A percentile compares a stretch with the other conserved stretches of the same genome.
Evolutionary conservation across 257 asterid species (phyloP).

Genomic region (Solanum gracilifrons): DNA sequence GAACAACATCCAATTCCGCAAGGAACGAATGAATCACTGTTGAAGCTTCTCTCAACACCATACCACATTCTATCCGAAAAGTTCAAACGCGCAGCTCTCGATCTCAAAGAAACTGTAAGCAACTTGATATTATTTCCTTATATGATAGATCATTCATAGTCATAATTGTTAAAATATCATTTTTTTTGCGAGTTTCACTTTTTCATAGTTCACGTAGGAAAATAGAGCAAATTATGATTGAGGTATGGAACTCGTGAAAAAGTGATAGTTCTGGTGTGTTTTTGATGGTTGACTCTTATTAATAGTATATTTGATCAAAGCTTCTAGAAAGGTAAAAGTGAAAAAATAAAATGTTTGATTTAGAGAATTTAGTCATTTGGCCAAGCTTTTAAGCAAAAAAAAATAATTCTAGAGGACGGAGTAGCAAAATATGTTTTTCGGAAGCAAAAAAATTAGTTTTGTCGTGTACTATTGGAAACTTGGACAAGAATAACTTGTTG

Average conservation of each 20-base stretch:
- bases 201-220: neutral
- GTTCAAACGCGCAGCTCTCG: slow-evolving; percentile 45
- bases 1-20: slow-evolving; percentile 10
- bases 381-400: too few species aligned
- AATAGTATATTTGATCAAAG: neutral
- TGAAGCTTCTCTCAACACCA: slow-evolving; percentile 46
- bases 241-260: neutral
- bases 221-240: neutral
- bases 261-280: neutral
- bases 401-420: neutral
- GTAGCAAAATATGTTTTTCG: neutral
- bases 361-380: too few species aligned
- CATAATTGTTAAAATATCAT: neutral
- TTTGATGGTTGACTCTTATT: neutral
- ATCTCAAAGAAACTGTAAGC: slow-evolving; percentile 52
- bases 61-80: slow-evolving; percentile 22
- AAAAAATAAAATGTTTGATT: too few species aligned
- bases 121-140: neutral
- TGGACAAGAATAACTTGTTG: neutral
- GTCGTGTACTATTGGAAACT: neutral
- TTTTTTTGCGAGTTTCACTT: neutral
- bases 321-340: neutral
- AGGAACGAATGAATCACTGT: slow-evolving; percentile 41
- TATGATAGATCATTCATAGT: too few species aligned
- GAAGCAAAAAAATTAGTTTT: neutral